These are phyloP conservation scores for Goffeauzyma gilvescens DNA, from an alignment of 768 basidiomycete genomes.

Conservation along the genomic window DNA sequence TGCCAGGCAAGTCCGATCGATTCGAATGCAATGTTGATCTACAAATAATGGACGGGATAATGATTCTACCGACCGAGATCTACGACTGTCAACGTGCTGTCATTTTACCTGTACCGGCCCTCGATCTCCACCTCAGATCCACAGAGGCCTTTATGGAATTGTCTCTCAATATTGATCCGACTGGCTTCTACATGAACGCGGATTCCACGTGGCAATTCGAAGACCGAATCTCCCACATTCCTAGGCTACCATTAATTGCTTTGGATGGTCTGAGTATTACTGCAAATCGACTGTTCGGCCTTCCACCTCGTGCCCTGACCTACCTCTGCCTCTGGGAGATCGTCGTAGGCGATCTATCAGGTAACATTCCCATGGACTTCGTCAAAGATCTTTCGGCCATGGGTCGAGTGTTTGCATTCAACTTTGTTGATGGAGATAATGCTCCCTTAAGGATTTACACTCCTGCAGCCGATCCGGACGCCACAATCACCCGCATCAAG, in stretches of 20 bases:
- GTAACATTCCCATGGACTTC: constrained; percentile 39
- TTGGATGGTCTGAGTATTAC: constrained; percentile 52
- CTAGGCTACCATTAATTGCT: not conserved
- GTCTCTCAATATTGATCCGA: constrained; percentile 50
- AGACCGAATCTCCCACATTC: not conserved
- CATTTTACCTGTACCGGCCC: constrained; percentile 43
- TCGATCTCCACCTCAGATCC: constrained; percentile 57
- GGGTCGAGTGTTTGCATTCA: constrained; percentile 43
- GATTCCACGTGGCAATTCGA: constrained; percentile 28
- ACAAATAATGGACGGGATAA: constrained; percentile 38
- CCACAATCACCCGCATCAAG: constrained; percentile 26
- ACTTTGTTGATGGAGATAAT: constrained; percentile 58
- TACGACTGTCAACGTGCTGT: constrained; percentile 34
- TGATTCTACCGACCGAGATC: constrained; percentile 43
- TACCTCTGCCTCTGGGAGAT: constrained; percentile 93
- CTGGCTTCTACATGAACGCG: constrained; percentile 39
- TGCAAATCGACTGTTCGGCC: constrained; percentile 74
- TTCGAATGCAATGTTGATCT: constrained; percentile 56
- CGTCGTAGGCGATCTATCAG: constrained; percentile 37
- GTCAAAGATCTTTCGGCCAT: constrained; percentile 40
- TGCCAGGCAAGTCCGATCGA: constrained; percentile 62
- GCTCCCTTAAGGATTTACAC: constrained; percentile 46
- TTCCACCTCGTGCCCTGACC: constrained; percentile 59
- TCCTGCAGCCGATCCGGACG: constrained; percentile 52
- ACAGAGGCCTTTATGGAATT: constrained; percentile 84